Base-by-base conservation (phyloP, 2,329 filamentous ascomycete genomes). In the Aspergillus phoenicis region DNA sequence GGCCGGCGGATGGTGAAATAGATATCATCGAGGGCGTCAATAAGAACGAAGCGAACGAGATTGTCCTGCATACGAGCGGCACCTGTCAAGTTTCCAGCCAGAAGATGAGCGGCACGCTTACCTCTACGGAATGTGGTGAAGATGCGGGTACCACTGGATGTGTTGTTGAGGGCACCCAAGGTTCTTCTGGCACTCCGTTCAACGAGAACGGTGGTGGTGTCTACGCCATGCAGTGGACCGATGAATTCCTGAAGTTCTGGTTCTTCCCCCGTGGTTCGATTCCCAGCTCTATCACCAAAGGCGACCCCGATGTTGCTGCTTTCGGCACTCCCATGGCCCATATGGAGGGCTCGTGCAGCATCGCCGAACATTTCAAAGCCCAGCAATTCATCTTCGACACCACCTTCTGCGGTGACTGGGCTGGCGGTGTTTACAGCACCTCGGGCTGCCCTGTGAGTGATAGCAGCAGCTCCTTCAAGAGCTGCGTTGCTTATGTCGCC, bases 401-500 rank as follows among this genome's bases (percentile, higher is more conserved):
- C 2, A 82, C 81, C 1, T 85, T 85, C 71, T 85, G 83, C 62
- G 83, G 84, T 36, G 80, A 83, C 57, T 85, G 83, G 83, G 83
- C 83, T 7, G 83, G 83, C 11, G 66, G 70, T 15, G 77, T 80
- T 2, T 84, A 68, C 48, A 71, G 67, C 5, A 56, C 89, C 85
- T 73, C 74, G 51, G 71, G 75, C 36, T 85, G 88, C 66, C 72
- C 75, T 0, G 82, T 93, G 89, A 77, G 79, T 80, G 11, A 79
- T 81, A 52, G 81, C 84, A 69, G 88, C 84, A 11, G 67, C 77
- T 54, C 89, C 83, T 10, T 95, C 90, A 79, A 75, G 41, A 76
- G 73, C 66, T 97, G 93, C 78, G 75, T 87, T 39, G 85, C 87
- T 33, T 96, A 87, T 73, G 93, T 96, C 26, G 82, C 82, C 48